Evolutionary conservation across 768 basidiomycete species (phyloP), one percentile per base, ranked within the genome.

Genomic region (Tricholoma matsutake): DNA sequence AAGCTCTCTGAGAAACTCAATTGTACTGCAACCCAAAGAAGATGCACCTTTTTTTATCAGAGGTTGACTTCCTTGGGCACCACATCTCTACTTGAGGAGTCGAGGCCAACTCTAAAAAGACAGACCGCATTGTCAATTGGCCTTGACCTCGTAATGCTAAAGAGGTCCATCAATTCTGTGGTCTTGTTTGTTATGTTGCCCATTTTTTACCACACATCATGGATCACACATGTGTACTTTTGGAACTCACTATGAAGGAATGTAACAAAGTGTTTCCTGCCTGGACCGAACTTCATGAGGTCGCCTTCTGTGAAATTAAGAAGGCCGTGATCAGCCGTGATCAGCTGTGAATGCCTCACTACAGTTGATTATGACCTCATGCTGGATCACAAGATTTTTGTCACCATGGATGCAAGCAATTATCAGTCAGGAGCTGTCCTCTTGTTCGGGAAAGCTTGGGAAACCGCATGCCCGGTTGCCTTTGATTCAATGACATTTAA

Each of bases 291-390:
- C 22, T n/a, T n/a, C n/a, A n/a, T n/a, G n/a, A n/a, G n/a, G n/a
- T 25, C 22, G 22, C 22, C 0, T 76, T 76, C 56, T 57, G 71
- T 4, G 58, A 58, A 0, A 70, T 77, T 18, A 78, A 76, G 43
- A 6, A 61, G 0, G 67, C 14, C 34, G 59, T 1, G 63, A 69
- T 0, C 75, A 0, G 67, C 14, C 37, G 58, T n/a, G n/a, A n/a
- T n/a, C n/a, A n/a, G n/a, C n/a, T n/a, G n/a, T 1, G 64, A 69
- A 0, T 76, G 72, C 53, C 32, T 62, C 1, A 68, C 29, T 41
- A 69, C 54, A 63, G 75, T 77, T 29, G 67, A 77, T 58, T 69
- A 78, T 51, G 51, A 64, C 0, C 59, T 69, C 8, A 60, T 64
- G 3, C 49, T 65, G 0, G 71, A 73, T 49, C 41, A 34, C 32